phyloP scores from a whole-genome alignment of 805 yeast species.

The Candida qinlingensis region DNA sequence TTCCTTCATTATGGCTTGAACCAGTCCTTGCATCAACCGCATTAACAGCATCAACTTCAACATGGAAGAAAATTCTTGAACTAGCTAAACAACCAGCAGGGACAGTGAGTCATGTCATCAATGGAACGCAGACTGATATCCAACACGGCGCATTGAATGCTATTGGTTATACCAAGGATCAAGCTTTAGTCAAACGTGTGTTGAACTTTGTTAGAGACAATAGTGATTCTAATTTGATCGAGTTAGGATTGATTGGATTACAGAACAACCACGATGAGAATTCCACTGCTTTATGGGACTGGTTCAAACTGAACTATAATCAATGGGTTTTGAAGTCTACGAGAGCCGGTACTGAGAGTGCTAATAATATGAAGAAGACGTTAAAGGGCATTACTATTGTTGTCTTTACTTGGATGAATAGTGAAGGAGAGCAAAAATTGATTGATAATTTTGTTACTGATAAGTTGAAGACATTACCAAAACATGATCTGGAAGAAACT shows the following conservation, averaged over 20 bases:
- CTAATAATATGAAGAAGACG: conserved; percentile 42
- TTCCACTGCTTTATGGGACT: conserved; percentile 42
- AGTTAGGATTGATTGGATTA: conserved; percentile 52
- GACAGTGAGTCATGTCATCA: conserved; percentile 30
- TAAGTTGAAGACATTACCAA: conserved; percentile 31
- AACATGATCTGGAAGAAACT: conserved; percentile 31
- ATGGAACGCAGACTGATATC: conserved; percentile 31
- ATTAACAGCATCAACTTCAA: conserved; percentile 34
- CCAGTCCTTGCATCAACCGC: conserved; percentile 40
- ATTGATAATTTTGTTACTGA: conserved; percentile 29
- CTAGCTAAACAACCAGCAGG: conserved; percentile 46
- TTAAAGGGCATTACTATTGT: conserved; percentile 33
- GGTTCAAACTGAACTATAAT: conserved; percentile 51
- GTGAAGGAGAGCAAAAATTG: conserved; percentile 21
- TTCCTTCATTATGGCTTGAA: conserved; percentile 48
- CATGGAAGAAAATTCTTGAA: conserved; percentile 55
- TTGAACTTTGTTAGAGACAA: conserved; percentile 54
- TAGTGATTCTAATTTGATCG: conserved; percentile 50
- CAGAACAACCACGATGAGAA: conserved; percentile 31
- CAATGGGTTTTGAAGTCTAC: conserved; percentile 45
- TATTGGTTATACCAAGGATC: conserved; percentile 43
- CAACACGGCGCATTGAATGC: conserved; percentile 54
- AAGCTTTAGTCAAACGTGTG: conserved; percentile 44
- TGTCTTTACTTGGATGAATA: conserved; percentile 32
- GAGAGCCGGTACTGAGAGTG: conserved; percentile 39